Evolutionary conservation across 768 basidiomycete genomes (phyloP), one percentile per base, ranked within the genome.

Genomic region (Auricularia cornea): DNA sequence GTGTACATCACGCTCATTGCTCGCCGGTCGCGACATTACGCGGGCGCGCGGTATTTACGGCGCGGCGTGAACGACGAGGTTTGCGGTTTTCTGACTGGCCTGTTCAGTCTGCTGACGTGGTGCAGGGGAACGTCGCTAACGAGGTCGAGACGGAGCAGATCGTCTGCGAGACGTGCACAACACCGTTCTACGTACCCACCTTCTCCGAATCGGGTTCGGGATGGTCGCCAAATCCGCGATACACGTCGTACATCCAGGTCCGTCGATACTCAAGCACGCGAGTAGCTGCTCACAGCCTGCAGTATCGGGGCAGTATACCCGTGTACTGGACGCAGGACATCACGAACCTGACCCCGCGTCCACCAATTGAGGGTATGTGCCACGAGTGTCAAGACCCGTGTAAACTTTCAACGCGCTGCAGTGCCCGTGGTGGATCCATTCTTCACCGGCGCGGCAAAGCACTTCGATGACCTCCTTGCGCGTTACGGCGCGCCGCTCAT

Each of bases 141-240:
- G 97, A 98, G 73, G 97, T 99, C 2, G 97, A 99, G 75, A 97
- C 94, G 0, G 97, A 99, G 72, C 97, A 99, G 70, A 96, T 99
- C 60, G 92, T 96, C 0, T 90, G 88, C 8, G 94, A 96, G 70
- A 89, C 91, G 0, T 72, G 92, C 4, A 95, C 91, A 0, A 95
- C 94, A 0, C 85, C 94, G 0, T 95, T 97, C 72, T 92, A 94
- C 71, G 88, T 81, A 67, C 91, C 90, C 10, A 76, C 79, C 35
- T 38, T 38, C 16, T 38, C 35, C 10, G 35, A 38, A 14, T 38
- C 35, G 35, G 35, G 35, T 14, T 38, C 35, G 35, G 78, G 88
- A 29, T 77, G 83, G 52, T 18, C 32, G 2, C 87, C 88, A 0
- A 91, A 84, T 70, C 91, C 95, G 0, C 88, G 90, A 61, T 98